These are phyloP conservation scores for Panaeolus papilionaceus DNA, from an alignment of 768 basidiomycete species.

Conservation along the genomic window DNA sequence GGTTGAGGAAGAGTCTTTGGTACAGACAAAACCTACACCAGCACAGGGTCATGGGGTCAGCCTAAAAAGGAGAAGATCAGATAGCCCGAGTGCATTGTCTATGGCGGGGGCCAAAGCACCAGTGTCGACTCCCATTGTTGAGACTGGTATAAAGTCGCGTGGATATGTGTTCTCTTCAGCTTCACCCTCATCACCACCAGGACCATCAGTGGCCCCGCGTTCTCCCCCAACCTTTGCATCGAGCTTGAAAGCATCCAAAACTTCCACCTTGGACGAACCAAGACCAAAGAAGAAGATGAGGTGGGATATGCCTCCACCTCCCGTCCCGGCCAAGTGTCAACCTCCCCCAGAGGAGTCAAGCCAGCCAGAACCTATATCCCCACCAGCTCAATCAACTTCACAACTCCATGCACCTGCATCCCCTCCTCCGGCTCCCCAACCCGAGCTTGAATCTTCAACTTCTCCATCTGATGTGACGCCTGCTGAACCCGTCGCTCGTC, in stretches of 20 bases:
- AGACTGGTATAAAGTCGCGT: neutral
- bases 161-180: neutral
- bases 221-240: neutral
- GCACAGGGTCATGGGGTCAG: neutral
- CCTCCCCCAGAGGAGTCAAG: neutral
- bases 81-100: neutral
- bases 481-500: neutral
- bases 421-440: neutral
- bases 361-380: neutral
- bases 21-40: neutral
- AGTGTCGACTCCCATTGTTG: neutral
- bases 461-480: neutral
- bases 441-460: neutral
- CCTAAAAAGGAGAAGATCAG: neutral
- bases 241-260: neutral
- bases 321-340: neutral
- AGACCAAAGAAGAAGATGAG: conserved; percentile 12
- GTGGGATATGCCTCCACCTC: conserved; percentile 10
- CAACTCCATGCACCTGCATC: neutral
- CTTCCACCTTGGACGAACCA: neutral
- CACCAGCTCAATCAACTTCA: neutral
- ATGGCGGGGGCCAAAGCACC: neutral
- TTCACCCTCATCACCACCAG: neutral
- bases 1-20: neutral
- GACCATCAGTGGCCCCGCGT: neutral